phyloP scores from a whole-genome alignment of 441 rosid genomes.

The Euphorbia corollata region DNA sequence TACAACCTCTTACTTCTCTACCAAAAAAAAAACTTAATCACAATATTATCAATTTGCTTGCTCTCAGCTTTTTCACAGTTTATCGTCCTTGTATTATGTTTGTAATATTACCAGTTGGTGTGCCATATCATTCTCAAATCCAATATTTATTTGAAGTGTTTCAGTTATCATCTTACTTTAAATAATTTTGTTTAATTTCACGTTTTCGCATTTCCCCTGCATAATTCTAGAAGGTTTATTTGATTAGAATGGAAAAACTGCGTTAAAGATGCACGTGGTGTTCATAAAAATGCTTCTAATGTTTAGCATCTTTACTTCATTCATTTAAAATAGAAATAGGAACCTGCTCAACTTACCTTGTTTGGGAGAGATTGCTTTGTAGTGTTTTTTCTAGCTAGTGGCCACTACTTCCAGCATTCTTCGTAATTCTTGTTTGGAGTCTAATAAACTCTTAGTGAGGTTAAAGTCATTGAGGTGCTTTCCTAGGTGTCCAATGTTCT shows the following conservation, averaged over 20 bases:
- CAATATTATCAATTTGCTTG: not conserved
- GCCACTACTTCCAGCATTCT: not conserved
- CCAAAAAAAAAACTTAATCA: not conserved
- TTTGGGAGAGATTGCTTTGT: not conserved
- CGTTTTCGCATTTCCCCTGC: not conserved
- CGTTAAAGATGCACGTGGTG: not conserved
- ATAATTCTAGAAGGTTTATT: not conserved
- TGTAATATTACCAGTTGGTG: not conserved
- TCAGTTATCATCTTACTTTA: not conserved
- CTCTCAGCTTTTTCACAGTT: not conserved
- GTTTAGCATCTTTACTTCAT: not conserved
- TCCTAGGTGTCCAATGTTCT: not conserved
- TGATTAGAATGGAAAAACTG: not conserved
- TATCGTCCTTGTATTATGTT: not conserved
- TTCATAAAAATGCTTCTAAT: not conserved
- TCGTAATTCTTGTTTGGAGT: not conserved
- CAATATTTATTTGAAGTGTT: not conserved
- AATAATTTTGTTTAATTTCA: not conserved
- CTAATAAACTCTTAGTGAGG: not conserved
- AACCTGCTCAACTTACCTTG: not conserved
- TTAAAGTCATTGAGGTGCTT: not conserved
- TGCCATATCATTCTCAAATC: not conserved
- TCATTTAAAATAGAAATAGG: not conserved
- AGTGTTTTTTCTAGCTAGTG: not conserved
- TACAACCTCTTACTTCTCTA: constrained; percentile 1